Conservation (phyloP, 805 yeast species). For the Candida palmyrensis region DNA sequence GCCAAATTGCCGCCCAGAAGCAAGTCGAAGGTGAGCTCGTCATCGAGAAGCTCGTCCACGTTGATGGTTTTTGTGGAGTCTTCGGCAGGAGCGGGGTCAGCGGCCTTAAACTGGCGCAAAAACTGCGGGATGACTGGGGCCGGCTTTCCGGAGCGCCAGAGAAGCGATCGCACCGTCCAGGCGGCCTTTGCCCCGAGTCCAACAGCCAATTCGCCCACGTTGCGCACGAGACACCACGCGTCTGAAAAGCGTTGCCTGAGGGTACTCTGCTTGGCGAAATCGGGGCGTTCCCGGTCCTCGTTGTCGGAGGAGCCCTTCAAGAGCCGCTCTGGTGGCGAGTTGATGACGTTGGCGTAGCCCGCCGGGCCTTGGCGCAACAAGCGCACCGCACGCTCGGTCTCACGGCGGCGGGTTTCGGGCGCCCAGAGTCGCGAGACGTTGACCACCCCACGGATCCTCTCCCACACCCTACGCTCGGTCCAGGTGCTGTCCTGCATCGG, state of each 20-base stretch:
- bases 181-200: too few species aligned
- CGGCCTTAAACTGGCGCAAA: too few species aligned
- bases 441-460: conserved; percentile 1
- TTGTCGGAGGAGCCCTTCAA: conserved; percentile 4
- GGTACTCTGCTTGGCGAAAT: too few species aligned
- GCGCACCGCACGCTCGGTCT: neutral
- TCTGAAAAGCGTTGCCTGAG: too few species aligned
- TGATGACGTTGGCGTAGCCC: conserved; percentile 20
- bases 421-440: neutral
- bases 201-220: too few species aligned
- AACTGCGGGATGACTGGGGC: too few species aligned
- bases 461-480: conserved; percentile 39
- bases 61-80: too few species aligned
- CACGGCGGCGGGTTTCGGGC: neutral
- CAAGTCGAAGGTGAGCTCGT: conserved; percentile 19
- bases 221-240: too few species aligned
- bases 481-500: conserved; percentile 50
- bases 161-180: too few species aligned
- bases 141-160: too few species aligned
- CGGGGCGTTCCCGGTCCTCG: too few species aligned
- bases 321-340: conserved; percentile 18
- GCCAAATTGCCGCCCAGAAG: conserved; percentile 24
- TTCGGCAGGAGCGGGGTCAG: too few species aligned
- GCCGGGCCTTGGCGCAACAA: conserved; percentile 1
- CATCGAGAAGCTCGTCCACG: conserved; percentile 14